Conservation (phyloP, 352 stramenopile genomes). For the Thraustochytrium sp. region DNA sequence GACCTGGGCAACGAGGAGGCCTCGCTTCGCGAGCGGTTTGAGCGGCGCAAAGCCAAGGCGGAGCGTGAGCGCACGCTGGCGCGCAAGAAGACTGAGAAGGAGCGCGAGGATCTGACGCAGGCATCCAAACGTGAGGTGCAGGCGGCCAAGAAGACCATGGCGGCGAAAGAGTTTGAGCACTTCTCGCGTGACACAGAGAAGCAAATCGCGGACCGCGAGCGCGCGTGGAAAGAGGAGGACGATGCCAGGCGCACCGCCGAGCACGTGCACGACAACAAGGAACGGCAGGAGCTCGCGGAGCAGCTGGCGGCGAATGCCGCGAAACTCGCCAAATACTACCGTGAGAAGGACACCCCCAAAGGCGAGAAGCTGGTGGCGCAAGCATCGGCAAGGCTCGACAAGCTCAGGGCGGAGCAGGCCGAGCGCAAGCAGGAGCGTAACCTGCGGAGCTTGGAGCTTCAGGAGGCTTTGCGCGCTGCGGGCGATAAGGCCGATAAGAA, state of each 20-base stretch:
- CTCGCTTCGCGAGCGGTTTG: slow-evolving; percentile 7
- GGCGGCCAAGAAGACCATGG: slow-evolving; percentile 24
- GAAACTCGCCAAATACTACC: neutral
- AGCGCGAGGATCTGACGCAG: neutral
- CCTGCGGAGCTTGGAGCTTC: slow-evolving; percentile 10
- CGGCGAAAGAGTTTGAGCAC: slow-evolving; percentile 15
- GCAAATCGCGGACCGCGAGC: neutral
- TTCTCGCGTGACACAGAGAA: slow-evolving; percentile 16
- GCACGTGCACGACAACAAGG: slow-evolving; percentile 18
- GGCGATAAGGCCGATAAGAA: slow-evolving; percentile 40
- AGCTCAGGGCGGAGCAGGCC: neutral
- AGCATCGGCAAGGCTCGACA: neutral
- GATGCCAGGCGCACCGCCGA: neutral
- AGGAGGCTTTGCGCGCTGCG: slow-evolving; percentile 3
- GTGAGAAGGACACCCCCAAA: slow-evolving; percentile 4
- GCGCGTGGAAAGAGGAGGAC: neutral
- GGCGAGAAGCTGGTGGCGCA: slow-evolving; percentile 36
- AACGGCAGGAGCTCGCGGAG: neutral
- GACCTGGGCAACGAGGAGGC: neutral
- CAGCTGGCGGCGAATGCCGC: neutral
- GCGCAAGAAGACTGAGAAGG: neutral
- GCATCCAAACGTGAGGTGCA: neutral
- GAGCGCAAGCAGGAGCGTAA: slow-evolving; percentile 7
- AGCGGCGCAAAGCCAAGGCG: neutral
- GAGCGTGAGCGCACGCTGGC: neutral